Conservation (phyloP, 2,329 filamentous ascomycete genomes). For the Trichophyton simii region DNA sequence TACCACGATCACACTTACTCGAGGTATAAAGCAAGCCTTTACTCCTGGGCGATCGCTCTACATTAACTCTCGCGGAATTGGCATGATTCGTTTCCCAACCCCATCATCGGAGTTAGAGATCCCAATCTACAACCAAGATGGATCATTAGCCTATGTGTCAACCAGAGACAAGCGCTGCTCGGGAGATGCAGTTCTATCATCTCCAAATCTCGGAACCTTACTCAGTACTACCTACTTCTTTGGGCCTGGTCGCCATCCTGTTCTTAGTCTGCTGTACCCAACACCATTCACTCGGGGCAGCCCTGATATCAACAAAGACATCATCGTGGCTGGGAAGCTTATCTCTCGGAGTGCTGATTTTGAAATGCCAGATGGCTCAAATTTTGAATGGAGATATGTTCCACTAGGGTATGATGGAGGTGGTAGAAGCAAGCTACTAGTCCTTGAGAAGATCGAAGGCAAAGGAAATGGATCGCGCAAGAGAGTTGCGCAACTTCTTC, state of each 20-base stretch:
- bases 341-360: constrained; percentile 39
- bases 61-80: constrained; percentile 21
- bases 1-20: not conserved
- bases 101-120: constrained; percentile 28
- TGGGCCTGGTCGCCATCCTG: constrained; percentile 42
- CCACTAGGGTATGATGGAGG: constrained; percentile 26
- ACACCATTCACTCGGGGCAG: not conserved
- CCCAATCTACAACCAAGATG: constrained; percentile 23
- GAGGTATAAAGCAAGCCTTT: not conserved
- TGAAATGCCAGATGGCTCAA: constrained; percentile 35
- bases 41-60: constrained; percentile 12
- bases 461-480: not conserved
- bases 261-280: constrained; percentile 25
- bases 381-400: constrained; percentile 47
- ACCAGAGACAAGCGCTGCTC: constrained; percentile 37
- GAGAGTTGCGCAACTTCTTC: constrained; percentile 29
- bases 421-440: constrained; percentile 18
- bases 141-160: constrained; percentile 40
- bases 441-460: constrained; percentile 15
- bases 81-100: constrained; percentile 23
- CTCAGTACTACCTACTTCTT: constrained; percentile 48
- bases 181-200: constrained; percentile 38
- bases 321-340: constrained; percentile 26
- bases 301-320: not conserved
- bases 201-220: constrained; percentile 24